Conservation (phyloP, 768 basidiomycete genomes). For the Leccinum longicurvipes region DNA sequence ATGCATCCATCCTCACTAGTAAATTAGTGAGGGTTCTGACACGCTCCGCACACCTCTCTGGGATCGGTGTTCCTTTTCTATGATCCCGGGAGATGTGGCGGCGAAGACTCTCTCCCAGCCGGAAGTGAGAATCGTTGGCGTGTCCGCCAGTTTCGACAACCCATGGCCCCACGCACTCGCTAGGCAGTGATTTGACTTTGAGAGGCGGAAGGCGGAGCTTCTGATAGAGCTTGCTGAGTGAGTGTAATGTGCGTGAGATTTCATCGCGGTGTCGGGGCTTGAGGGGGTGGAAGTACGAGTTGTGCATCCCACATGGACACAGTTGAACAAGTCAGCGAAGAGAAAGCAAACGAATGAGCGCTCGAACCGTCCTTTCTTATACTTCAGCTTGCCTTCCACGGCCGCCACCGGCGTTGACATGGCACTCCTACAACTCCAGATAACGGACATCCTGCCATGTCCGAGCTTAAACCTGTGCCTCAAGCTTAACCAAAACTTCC, state of each 20-base stretch:
- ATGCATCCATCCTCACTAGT: conserved; percentile 10
- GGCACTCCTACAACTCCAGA: not conserved
- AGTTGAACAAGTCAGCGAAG: not conserved
- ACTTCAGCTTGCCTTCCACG: not conserved
- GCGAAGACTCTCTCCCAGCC: not conserved
- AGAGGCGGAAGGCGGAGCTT: no score
- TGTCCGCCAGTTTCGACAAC: conserved; percentile 3
- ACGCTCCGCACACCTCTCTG: not conserved
- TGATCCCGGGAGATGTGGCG: not conserved
- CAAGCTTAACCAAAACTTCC: no score
- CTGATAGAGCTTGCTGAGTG: no score
- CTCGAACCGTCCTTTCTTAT: not conserved
- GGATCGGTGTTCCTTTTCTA: not conserved
- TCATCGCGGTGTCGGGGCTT: not conserved
- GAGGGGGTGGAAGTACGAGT: not conserved
- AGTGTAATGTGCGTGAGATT: not conserved
- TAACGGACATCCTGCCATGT: not conserved
- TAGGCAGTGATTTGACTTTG: not conserved
- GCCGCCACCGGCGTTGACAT: not conserved
- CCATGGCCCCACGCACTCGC: not conserved
- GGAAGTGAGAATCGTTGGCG: not conserved
- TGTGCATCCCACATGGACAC: not conserved
- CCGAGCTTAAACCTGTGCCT: no score
- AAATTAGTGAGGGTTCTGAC: conserved; percentile 14
- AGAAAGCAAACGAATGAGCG: not conserved